These are phyloP conservation scores for Cyberlindnera americana DNA, from an alignment of 805 yeast species.

Conservation along the genomic window DNA sequence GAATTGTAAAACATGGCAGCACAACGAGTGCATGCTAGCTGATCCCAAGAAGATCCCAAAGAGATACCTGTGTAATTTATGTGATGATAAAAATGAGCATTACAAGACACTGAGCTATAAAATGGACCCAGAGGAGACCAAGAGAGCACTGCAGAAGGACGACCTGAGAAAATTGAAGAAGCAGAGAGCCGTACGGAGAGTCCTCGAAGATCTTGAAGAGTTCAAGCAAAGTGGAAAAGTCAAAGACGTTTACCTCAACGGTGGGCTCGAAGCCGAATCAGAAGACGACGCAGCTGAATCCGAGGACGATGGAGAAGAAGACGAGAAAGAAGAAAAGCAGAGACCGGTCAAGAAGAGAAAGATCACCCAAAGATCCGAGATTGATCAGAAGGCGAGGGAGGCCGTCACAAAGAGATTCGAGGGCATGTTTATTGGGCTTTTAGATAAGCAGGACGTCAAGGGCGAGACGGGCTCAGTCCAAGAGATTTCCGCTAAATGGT, in stretches of 20 bases:
- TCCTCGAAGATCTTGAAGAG: constrained; percentile 11
- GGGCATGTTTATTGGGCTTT: constrained; percentile 45
- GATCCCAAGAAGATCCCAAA: constrained; percentile 40
- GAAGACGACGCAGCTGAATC: no score
- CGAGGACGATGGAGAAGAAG: constrained; percentile 12
- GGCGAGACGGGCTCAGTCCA: constrained; percentile 31
- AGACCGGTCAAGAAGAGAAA: constrained; percentile 4
- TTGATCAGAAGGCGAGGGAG: constrained; percentile 28
- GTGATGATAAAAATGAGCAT: constrained; percentile 36
- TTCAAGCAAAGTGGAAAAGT: constrained; percentile 29
- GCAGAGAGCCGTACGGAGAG: constrained; percentile 2
- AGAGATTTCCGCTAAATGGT: constrained; percentile 41
- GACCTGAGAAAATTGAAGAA: constrained; percentile 11
- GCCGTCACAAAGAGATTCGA: constrained; percentile 46
- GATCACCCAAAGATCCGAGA: constrained; percentile 9
- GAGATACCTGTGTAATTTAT: constrained; percentile 50
- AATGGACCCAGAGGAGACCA: constrained; percentile 27
- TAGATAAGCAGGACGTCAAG: constrained; percentile 31
- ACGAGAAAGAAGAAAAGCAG: neutral
- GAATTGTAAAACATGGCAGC: constrained; percentile 69
- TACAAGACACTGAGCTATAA: constrained; percentile 34
- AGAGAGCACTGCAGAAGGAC: constrained; percentile 14
- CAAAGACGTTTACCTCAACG: constrained; percentile 35
- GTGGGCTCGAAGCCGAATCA: constrained; percentile 12
- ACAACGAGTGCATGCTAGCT: constrained; percentile 55